phyloP scores from a whole-genome alignment of 192 early-diverging fungal genomes.

The Haplosporangium gracile region DNA sequence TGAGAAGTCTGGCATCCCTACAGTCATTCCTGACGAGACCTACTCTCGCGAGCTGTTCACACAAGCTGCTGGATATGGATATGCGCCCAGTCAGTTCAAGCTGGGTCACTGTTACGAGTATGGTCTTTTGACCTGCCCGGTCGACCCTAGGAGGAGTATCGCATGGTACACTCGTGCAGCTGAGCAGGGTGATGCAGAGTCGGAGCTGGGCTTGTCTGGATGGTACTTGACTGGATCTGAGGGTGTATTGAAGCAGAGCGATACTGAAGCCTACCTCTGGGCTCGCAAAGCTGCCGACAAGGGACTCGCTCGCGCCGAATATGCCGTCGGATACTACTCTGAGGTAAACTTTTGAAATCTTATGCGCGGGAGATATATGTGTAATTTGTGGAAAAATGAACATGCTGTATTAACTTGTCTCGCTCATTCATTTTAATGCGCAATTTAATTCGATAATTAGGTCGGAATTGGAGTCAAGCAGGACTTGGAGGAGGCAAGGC shows the following conservation, averaged over 20 bases:
- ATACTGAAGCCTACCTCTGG: conserved; percentile 98
- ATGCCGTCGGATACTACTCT: conserved; percentile 95
- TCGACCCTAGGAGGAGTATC: conserved; percentile 91
- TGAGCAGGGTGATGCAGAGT: conserved; percentile 90
- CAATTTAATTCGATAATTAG: conserved; percentile 14
- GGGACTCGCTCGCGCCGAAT: conserved; percentile 95
- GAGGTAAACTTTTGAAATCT: conserved; percentile 63
- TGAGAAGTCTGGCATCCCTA: conserved; percentile 67
- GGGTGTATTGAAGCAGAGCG: conserved; percentile 88
- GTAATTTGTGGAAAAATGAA: background rate
- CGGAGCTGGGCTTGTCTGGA: conserved; percentile 94
- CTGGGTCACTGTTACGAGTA: conserved; percentile 96
- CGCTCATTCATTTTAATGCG: background rate
- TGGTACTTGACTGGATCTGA: conserved; percentile 99
- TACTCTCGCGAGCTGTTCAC: conserved; percentile 95
- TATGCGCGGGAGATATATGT: background rate
- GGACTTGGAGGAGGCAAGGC: conserved; percentile 86
- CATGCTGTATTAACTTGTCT: background rate
- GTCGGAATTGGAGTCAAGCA: conserved; percentile 85
- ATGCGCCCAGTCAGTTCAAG: conserved; percentile 92
- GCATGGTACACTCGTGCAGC: conserved; percentile 97
- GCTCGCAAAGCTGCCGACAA: conserved; percentile 96
- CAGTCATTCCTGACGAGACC: conserved; percentile 81
- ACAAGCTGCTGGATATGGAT: conserved; percentile 93
- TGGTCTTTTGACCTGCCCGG: conserved; percentile 87